Evolutionary conservation across 176 grass and related monocot genomes (phyloP).

Genomic region (Hordeum marinum): DNA sequence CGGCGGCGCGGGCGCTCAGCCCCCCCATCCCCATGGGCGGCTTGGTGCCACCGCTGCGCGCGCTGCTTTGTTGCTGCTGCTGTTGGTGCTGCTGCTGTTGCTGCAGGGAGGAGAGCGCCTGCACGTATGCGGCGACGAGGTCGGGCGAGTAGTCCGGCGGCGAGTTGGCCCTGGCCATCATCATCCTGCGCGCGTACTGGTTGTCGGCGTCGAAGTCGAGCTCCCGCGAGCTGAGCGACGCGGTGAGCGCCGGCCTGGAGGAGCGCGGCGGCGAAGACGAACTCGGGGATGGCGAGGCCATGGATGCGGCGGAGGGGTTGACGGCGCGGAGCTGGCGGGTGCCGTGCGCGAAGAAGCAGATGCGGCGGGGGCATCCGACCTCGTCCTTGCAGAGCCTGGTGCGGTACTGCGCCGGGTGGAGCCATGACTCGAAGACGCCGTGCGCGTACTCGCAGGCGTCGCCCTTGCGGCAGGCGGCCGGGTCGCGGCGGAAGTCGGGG

Average conservation of each 20-base stretch:
- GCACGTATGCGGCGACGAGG: conserved; percentile 14
- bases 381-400: conserved; percentile 69
- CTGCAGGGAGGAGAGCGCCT: conserved; percentile 19
- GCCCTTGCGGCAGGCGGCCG: conserved; percentile 36
- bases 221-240: conserved; percentile 45
- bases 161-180: neutral
- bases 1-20: conserved; percentile 30
- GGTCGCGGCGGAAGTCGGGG: conserved; percentile 59
- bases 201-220: conserved; percentile 42
- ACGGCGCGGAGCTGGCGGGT: conserved; percentile 51
- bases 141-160: conserved; percentile 12
- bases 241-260: conserved; percentile 21
- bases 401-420: conserved; percentile 76
- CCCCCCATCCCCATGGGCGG: neutral
- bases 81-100: neutral
- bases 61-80: neutral
- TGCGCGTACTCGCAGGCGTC: conserved; percentile 68
- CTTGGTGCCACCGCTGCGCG: neutral
- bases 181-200: conserved; percentile 45
- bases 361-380: conserved; percentile 52
- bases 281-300: neutral
- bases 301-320: conserved; percentile 38
- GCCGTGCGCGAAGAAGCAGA: conserved; percentile 75
- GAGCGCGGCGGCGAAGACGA: neutral
- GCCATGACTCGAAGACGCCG: conserved; percentile 78